These are phyloP conservation scores for Oryza rufipogon DNA, from an alignment of 176 grass and related monocot species.

Conservation along the genomic window DNA sequence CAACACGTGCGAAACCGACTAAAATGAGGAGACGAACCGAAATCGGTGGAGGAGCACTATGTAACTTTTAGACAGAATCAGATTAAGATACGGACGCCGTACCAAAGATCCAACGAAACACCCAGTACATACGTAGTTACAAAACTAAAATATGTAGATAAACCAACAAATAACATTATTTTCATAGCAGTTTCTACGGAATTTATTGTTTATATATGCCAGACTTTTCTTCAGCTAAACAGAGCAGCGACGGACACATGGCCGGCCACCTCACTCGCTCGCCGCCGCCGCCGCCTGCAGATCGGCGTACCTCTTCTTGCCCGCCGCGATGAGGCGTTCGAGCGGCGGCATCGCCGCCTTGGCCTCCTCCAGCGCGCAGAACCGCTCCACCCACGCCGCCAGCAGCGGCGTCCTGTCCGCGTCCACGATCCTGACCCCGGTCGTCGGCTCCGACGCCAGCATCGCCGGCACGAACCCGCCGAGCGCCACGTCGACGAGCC, in stretches of 20 bases:
- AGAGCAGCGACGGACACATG: not conserved
- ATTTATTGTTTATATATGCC: no score
- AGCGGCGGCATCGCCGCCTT: slow-evolving; percentile 41
- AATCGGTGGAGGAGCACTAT: no score
- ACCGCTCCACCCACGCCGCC: slow-evolving; percentile 48
- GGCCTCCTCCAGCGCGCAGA: slow-evolving; percentile 38
- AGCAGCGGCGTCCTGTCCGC: slow-evolving; percentile 44
- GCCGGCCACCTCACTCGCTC: not conserved
- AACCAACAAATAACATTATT: not conserved
- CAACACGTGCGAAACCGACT: no score
- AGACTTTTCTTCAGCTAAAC: no score
- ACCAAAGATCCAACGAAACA: no score
- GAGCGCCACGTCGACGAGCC: slow-evolving; percentile 54
- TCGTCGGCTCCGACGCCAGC: slow-evolving; percentile 35
- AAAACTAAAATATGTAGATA: not conserved
- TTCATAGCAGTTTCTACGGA: not conserved
- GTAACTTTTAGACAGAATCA: no score
- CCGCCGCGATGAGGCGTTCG: slow-evolving; percentile 16
- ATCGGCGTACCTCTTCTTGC: slow-evolving; percentile 35
- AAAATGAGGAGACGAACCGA: no score
- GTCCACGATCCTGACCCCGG: slow-evolving; percentile 35
- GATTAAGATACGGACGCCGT: no score
- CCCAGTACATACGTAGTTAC: no score
- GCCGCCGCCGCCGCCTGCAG: not conserved
- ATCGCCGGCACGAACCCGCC: slow-evolving; percentile 49